Percentiles rank a stretch among this genome's conserved stretches.
Conservation (phyloP, 2,329 filamentous ascomycete genomes). For the Cercospora zeae-maydis region DNA sequence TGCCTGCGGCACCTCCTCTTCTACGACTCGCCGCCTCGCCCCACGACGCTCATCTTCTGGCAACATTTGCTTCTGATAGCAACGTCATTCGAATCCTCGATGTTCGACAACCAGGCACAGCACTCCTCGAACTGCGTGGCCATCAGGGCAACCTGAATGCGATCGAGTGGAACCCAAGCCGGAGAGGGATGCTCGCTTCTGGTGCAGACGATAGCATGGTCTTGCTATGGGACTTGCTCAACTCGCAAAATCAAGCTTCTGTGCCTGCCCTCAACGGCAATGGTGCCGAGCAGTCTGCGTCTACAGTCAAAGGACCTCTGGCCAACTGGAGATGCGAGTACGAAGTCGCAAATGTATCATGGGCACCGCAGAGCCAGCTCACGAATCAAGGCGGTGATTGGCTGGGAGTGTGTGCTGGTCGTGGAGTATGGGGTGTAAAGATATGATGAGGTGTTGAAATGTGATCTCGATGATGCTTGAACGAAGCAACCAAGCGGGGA, state of each 20-base stretch:
- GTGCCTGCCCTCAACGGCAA: constrained; percentile 32
- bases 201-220: constrained; percentile 91
- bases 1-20: constrained; percentile 62
- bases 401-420: constrained; percentile 76
- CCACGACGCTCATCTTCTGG: constrained; percentile 89
- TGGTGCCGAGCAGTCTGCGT: constrained; percentile 29
- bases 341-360: constrained; percentile 79
- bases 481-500: not conserved
- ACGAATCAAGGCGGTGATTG: constrained; percentile 72
- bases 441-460: constrained; percentile 35
- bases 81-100: constrained; percentile 91
- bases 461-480: not conserved
- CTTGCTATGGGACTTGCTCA: constrained; percentile 88
- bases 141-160: constrained; percentile 84
- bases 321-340: constrained; percentile 83
- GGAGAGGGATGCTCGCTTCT: constrained; percentile 83
- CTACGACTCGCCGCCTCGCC: constrained; percentile 84
- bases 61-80: constrained; percentile 94
- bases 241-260: constrained; percentile 48
- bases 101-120: constrained; percentile 92
- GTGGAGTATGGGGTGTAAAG: constrained; percentile 76
- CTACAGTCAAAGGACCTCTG: constrained; percentile 62
- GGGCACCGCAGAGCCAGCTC: constrained; percentile 69
- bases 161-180: constrained; percentile 89
- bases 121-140: constrained; percentile 85